phyloP scores from a whole-genome alignment of 257 asterid genomes.

The Fraxinus pennsylvanica region DNA sequence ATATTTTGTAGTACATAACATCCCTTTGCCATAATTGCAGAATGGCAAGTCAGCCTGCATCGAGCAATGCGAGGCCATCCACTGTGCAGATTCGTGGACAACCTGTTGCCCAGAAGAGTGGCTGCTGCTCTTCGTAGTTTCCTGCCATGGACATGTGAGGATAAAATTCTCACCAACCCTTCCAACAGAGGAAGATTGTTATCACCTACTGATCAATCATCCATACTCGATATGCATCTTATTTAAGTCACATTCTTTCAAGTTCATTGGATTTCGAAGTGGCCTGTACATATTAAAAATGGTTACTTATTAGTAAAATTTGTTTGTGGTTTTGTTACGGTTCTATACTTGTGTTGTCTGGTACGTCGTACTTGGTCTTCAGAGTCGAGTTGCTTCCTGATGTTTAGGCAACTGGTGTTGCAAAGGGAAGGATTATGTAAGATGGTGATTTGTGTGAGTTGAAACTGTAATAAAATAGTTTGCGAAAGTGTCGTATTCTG shows the following conservation, averaged over 20 bases:
- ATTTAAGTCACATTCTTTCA: conserved; percentile 39
- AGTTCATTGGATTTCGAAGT: conserved; percentile 39
- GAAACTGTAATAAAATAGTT: conserved; percentile 27
- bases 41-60: conserved; percentile 77
- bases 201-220: conserved; percentile 18
- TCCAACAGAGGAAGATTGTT: conserved; percentile 12
- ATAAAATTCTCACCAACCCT: conserved; percentile 8
- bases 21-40: conserved; percentile 31
- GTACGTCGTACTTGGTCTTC: conserved; percentile 29
- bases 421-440: conserved; percentile 27
- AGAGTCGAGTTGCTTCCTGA: background rate
- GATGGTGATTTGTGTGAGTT: conserved; percentile 35
- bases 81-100: conserved; percentile 74
- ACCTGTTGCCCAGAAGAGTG: conserved; percentile 68
- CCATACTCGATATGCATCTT: conserved; percentile 11
- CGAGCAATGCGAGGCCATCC: conserved; percentile 59
- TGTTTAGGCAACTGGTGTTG: conserved; percentile 18
- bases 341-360: conserved; percentile 33
- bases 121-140: conserved; percentile 62
- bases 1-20: background rate
- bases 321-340: conserved; percentile 36
- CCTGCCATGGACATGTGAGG: conserved; percentile 8
- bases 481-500: background rate
- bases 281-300: conserved; percentile 47
- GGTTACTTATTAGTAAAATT: conserved; percentile 34